Base-by-base conservation (phyloP, 2,329 filamentous ascomycete genomes). In the Xylariaceae sp. region DNA sequence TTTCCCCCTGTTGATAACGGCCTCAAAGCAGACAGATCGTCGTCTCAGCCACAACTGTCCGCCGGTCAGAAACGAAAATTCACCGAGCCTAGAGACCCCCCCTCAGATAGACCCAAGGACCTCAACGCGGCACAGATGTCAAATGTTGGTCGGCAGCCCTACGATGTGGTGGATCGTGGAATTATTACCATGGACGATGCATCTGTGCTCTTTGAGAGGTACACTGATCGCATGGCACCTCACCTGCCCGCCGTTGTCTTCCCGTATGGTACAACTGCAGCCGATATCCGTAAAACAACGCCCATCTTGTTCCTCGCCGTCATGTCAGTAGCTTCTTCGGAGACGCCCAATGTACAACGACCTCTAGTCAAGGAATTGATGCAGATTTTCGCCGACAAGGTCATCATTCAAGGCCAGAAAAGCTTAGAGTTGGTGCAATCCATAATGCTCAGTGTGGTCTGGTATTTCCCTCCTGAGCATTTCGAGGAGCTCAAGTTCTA, bases 401-500 rank as follows among this genome's bases (percentile, higher is more conserved):
- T 94, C 36, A 83, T 95, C 64, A 78, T 92, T 26, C 83, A 84
- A 6, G 91, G 90, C 11, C 87, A 92, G 66, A 96, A 96, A 78
- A 91, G 85, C 31, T 75, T 96, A 16, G 92, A 96, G 72, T 78
- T 96, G 6, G 85, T 96, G 7, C 92, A 96, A 74, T 85, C 90
- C 1, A 76, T 96, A 36, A 82, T 91, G 56, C 78, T 96, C 3
- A 81, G 86, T 6, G 86, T 88, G n/a, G 83, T 92, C 17, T 96
- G 92, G 90, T 96, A 96, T 72, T 87, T 87, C 71, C 91, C 91
- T 14, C 92, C 92, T 0, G 87, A 94, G 64, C 84, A 90, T 66
- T 90, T 90, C 57, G 91, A 96, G 68, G 89, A 95, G 74, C 85
- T 94, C 68, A 95, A 95, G 70, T 96, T 95, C 72, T 96, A 95